Percentiles rank a stretch among this genome's conserved stretches.
These are phyloP conservation scores for Phytophthora cajani DNA, from an alignment of 352 stramenopile species.

Conservation along the genomic window DNA sequence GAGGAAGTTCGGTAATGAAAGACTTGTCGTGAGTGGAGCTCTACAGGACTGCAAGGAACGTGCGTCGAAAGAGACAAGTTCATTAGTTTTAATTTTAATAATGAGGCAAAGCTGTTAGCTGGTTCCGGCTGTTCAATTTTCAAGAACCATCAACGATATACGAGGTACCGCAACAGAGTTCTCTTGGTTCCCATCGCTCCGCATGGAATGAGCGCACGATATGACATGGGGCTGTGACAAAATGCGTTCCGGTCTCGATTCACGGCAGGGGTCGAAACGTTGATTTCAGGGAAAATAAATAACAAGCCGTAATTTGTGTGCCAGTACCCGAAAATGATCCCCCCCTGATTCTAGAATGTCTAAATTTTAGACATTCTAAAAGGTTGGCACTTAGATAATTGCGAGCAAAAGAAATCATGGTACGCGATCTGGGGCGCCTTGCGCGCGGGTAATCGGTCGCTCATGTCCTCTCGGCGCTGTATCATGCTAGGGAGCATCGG, in stretches of 20 bases:
- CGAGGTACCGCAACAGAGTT: not conserved
- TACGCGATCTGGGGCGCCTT: not conserved
- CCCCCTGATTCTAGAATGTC: too few relatives aligned
- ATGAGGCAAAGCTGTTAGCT: not conserved
- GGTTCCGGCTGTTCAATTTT: slow-evolving; percentile 14
- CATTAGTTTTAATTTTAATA: not conserved
- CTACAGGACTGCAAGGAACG: not conserved
- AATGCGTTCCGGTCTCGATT: not conserved
- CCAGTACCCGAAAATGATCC: too few relatives aligned
- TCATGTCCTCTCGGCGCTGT: not conserved
- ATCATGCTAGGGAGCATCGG: slow-evolving; percentile 57
- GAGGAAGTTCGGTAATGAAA: slow-evolving; percentile 21
- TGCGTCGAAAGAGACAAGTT: not conserved
- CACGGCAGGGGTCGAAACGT: too few relatives aligned
- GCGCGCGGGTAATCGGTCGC: not conserved
- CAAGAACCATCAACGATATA: not conserved
- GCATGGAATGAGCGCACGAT: slow-evolving; percentile 16
- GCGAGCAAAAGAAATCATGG: slow-evolving; percentile 17
- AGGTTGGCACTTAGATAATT: not conserved
- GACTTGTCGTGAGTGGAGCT: not conserved
- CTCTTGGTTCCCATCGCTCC: slow-evolving; percentile 5
- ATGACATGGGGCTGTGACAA: not conserved
- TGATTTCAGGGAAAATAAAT: too few relatives aligned
- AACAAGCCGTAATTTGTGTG: too few relatives aligned
- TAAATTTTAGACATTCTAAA: too few relatives aligned